Percentiles rank a stretch among this genome's conserved stretches.
phyloP scores from a whole-genome alignment of 495 filamentous ascomycete species.

The Aspergillus nidulans region DNA sequence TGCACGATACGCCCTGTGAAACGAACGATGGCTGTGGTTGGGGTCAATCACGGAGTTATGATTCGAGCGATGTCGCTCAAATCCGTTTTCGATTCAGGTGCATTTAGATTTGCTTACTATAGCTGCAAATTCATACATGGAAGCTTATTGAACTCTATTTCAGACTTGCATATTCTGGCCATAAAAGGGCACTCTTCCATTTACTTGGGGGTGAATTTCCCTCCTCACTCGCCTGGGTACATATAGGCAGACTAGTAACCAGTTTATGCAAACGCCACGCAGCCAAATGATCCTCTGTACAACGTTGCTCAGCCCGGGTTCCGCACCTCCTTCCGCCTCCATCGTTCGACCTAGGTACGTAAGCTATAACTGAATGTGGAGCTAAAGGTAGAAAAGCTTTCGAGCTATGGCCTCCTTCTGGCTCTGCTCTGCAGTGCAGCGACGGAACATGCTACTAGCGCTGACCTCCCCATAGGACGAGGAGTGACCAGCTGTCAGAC shows the following conservation, averaged over 20 bases:
- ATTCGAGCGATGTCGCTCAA: background rate
- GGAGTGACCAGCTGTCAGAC: background rate
- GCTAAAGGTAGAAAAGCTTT: background rate
- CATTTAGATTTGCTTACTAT: background rate
- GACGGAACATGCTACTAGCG: background rate
- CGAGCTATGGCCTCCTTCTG: conserved; percentile 2
- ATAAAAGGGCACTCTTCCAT: background rate
- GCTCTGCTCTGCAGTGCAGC: background rate
- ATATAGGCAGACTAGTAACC: background rate
- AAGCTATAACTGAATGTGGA: background rate
- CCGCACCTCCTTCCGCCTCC: too few relatives aligned
- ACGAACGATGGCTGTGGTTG: background rate
- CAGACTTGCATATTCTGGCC: too few relatives aligned
- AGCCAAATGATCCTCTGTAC: background rate
- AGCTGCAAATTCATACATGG: background rate
- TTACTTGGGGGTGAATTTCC: too few relatives aligned
- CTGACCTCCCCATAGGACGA: too few relatives aligned
- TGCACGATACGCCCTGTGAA: background rate
- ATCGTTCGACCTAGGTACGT: background rate
- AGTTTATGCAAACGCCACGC: background rate
- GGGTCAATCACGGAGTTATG: background rate
- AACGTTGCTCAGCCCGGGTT: background rate
- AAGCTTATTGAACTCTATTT: background rate
- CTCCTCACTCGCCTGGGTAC: background rate
- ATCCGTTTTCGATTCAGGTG: background rate